Evolutionary conservation across 495 filamentous ascomycete genomes (phyloP), one percentile per base, ranked within the genome.

Genomic region (Lophiotrema nucula): DNA sequence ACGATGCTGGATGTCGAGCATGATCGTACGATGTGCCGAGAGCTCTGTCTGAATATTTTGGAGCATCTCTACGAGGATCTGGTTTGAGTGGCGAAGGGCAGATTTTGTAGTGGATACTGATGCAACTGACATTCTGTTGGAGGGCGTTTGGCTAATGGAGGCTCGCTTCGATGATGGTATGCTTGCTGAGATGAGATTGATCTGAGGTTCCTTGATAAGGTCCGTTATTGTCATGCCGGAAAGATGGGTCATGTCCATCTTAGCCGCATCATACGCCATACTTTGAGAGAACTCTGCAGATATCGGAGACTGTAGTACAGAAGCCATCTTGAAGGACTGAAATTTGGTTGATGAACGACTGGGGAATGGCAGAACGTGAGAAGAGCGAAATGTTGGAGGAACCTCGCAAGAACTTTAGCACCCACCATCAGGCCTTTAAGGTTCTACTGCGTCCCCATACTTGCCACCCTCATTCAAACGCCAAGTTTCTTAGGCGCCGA

Each of bases 1-100:
- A 11, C 57, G 41, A 16, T 60, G 57, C 25, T 60, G 57, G 16
- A 60, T 53, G 26, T 60, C 57, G 18, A 60, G 57, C 43, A 60
- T 53, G 43, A 60, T 60, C 5, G 37, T 19, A 16, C 57, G 57
- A 26, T 60, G 57, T 10, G 57, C 57, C 8, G 57, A 16, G 15
- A 60, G 57, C 35, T 60, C 57, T 6, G 33, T 21, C 18, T 53
- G 50, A 24, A 60, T 60, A 24, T 54, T 60, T 18, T 54, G 49
- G 6, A 60, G 39, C 57, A 60, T 60, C 12, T 60, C 49, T 12
- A 60, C 27, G 25, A 60, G 50, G 42, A 60, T 26, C 2, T 53
- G 49, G 25, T 60, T 60, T 1, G 57, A 47, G 10, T 60, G 57
- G 1, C 57, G 57, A 4, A 60, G 50, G 3, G 6, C 2, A n/a